These are phyloP conservation scores for Candida mattraensis DNA, from an alignment of 805 yeast species.

Conservation along the genomic window DNA sequence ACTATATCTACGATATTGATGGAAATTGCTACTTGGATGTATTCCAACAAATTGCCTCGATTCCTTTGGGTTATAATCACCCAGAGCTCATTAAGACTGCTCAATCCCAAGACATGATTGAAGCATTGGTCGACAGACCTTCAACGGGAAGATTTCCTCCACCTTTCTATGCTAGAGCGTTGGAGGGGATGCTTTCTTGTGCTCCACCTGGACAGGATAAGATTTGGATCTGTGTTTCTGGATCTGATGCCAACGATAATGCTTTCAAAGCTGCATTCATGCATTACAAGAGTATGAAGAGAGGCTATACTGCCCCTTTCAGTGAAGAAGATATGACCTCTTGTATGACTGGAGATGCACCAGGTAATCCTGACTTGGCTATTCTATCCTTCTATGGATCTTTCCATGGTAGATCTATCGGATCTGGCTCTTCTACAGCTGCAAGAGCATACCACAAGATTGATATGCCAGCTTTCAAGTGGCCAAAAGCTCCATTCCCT, in stretches of 20 bases:
- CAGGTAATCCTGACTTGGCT: constrained; percentile 54
- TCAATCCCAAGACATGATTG: constrained; percentile 57
- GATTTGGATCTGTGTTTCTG: constrained; percentile 66
- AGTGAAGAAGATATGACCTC: constrained; percentile 45
- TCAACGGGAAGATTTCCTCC: constrained; percentile 67
- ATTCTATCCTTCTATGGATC: constrained; percentile 53
- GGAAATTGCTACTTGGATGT: constrained; percentile 62
- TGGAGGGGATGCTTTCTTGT: constrained; percentile 52
- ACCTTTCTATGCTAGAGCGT: constrained; percentile 48
- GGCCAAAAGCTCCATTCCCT: constrained; percentile 73
- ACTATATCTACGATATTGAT: constrained; percentile 65
- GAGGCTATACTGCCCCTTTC: constrained; percentile 49
- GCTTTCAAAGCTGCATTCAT: constrained; percentile 73
- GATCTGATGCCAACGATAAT: constrained; percentile 69
- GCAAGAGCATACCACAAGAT: constrained; percentile 58
- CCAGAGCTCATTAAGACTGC: constrained; percentile 61
- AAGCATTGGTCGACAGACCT: constrained; percentile 66
- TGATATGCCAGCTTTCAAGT: constrained; percentile 58
- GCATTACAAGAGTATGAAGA: constrained; percentile 50
- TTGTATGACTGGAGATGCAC: constrained; percentile 50
- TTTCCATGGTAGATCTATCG: constrained; percentile 59
- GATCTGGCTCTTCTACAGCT: constrained; percentile 54
- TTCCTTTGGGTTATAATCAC: constrained; percentile 70
- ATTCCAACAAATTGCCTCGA: constrained; percentile 72
- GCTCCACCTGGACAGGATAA: constrained; percentile 62